Base-by-base conservation (phyloP, 2,329 filamentous ascomycete species). In the Onygenales sp. region DNA sequence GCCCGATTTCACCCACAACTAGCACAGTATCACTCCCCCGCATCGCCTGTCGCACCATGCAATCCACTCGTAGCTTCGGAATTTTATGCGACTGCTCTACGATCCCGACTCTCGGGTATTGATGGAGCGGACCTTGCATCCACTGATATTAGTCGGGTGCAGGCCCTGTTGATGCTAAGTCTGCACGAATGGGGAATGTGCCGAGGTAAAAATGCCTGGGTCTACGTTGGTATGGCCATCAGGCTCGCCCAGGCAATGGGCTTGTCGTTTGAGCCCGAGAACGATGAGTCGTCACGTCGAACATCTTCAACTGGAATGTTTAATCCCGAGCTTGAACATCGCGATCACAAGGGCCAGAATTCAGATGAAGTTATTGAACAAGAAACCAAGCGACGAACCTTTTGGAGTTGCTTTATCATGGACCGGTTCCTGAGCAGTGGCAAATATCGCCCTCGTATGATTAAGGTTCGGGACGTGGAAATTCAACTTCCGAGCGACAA, bases 331-430 rank as follows among this genome's bases (percentile, higher is more conserved):
- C 61, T 63, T 7, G 67, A 74, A 36, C 64, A 72, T 35, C 66
- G 57, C 8, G 69, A 69, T n/a, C 59, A 60, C n/a, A 68, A 63
- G 42, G 69, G 71, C 31, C 66, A 65, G 52, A 70, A 59, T 3
- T 67, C 62, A 2, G 76, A 81, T 53, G 72, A 72, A 38, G 75
- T 79, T 47, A 77, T 81, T 47, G 66, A 73, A 13, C 75, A 77
- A 55, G 79, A 82, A 60, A 76, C 76, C 2, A 71, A 74, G 55
- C 73, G 79, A 13, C 74, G 79, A 5, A 80, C 78, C 0, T 79
- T 81, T 57, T 81, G 79, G 78, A 78, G 76, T 50, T 81, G 78
- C 58, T 81, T 78, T 60, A 76, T 80, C 49, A 68, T 81, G 61
- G 79, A 81, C 63, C 72, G 78, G 3, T 80, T 77, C 55, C 59